Evolutionary conservation across 305 asterid genomes (phyloP), one percentile per base, ranked within the genome.

Genomic region (Rubia tinctorum): DNA sequence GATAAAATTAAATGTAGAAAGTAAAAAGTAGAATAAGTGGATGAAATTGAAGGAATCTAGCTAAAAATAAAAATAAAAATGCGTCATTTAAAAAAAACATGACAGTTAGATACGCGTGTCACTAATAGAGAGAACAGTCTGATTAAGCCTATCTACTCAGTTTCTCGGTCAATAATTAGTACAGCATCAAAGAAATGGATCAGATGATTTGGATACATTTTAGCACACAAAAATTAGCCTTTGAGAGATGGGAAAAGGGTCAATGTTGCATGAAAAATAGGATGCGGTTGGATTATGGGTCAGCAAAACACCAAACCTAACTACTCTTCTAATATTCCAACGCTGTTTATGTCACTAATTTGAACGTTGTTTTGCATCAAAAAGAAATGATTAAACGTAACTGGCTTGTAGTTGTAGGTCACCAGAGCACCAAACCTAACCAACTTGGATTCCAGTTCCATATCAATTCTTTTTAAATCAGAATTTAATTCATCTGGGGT

Each of bases 281-380:
- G 69, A 51, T 22, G 8, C 40, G 66, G 56, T 79, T 75, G 72
- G 73, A 73, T 64, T 71, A 14, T 80, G 61, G 75, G 80, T 80
- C 78, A 76, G 75, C 75, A 67, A 25, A 71, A 47, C 71, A 80
- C 83, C 76, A 62, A 76, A 80, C 73, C 76, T 72, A 76, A 76
- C 71, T 43, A 68, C 73, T 61, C 75, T 53, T 13, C 6, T 13
- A 34, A 15, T 51, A 51, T 17, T 51, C 59, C 59, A 53, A 51
- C 58, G 58, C 17, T 51, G 18, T 5, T 18, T 51, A 17, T 53
- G 59, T 53, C 59, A 6, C 59, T 53, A 18, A 53, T 53, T 53
- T 17, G 5, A 27, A 40, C 34, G 71, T 43, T 30, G 34, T 30
- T 30, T 30, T 30, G 34, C 34, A 30, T 30, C 34, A 25, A 14